Evolutionary conservation across 768 basidiomycete genomes (phyloP), one percentile per base, ranked within the genome.

Genomic region (Atractiella rhizophila): DNA sequence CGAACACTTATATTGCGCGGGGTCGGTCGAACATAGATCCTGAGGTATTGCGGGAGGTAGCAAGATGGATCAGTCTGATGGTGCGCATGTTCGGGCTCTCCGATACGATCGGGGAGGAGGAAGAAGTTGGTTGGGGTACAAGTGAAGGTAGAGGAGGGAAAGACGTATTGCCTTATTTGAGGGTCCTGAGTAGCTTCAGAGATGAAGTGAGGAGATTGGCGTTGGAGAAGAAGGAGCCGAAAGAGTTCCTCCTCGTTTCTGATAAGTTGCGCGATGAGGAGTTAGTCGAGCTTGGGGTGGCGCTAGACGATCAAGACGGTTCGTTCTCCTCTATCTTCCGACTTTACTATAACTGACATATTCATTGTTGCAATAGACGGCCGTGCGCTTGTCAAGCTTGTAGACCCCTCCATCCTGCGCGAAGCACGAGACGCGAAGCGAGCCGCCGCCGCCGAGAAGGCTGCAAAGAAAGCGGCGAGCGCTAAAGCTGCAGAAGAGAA

Each of bases 261-360:
- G 91, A 98, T 62, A 73, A 70, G 48, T 67, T 98, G 45, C 71
- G 91, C 13, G 88, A 96, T 55, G 64, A 68, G 26, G 86, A 91
- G 54, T 63, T 94, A 31, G 74, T 86, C 31, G 75, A 83, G n/a
- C 64, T 96, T 37, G 91, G 91, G 7, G 81, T 98, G 5, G 85
- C 85, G 7, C 63, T 98, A 26, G 91, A 96, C 56, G 91, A 98
- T 62, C 81, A 83, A 62, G 82, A 86, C 65, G 83, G 83, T 74
- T 47, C 37, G 63, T 57, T 9, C 8, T 25, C 23, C n/a, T 34
- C 10, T 43, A 28, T 18, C 42, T 30, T 28, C 23, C 35, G 4
- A 33, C 39, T 10, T 24, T 33, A 12, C 2, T 18, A 12, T 19
- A 21, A 21, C 35, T 39, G 20, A 16, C 19, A 21, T 40, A 13